These are phyloP conservation scores for Arxiozyma heterogenica DNA, from an alignment of 1,139 yeast genomes.

Conservation along the genomic window DNA sequence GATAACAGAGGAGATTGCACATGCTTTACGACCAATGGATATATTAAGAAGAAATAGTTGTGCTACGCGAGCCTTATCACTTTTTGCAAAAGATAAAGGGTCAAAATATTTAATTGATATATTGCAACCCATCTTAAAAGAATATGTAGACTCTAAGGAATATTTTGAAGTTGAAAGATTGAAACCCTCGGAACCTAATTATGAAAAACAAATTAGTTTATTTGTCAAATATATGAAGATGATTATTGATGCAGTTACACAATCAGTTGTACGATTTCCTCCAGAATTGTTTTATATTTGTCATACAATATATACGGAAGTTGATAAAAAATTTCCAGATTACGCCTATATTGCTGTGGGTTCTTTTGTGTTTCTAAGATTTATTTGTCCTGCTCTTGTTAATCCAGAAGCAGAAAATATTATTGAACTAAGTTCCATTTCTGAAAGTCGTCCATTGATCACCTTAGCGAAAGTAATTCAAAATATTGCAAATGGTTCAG, in stretches of 20 bases:
- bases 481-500: constrained; percentile 75
- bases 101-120: constrained; percentile 45
- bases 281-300: constrained; percentile 67
- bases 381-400: constrained; percentile 85
- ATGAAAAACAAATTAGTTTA: constrained; percentile 38
- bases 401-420: constrained; percentile 70
- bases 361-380: constrained; percentile 75
- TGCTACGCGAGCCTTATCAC: constrained; percentile 65
- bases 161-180: constrained; percentile 61
- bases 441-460: constrained; percentile 64
- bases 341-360: constrained; percentile 66
- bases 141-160: constrained; percentile 43
- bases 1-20: constrained; percentile 52
- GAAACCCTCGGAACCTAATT: constrained; percentile 33
- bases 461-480: constrained; percentile 81
- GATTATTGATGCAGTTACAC: constrained; percentile 53
- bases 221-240: constrained; percentile 51
- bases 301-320: constrained; percentile 57
- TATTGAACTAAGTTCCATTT: constrained; percentile 33
- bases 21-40: constrained; percentile 57
- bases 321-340: constrained; percentile 57
- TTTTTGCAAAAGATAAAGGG: constrained; percentile 63
- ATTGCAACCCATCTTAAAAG: constrained; percentile 47
- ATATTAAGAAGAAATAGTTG: constrained; percentile 74
- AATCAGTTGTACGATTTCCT: constrained; percentile 55